These are phyloP conservation scores for Apiospora saccharicola DNA, from an alignment of 2,329 filamentous ascomycete species.

Conservation along the genomic window DNA sequence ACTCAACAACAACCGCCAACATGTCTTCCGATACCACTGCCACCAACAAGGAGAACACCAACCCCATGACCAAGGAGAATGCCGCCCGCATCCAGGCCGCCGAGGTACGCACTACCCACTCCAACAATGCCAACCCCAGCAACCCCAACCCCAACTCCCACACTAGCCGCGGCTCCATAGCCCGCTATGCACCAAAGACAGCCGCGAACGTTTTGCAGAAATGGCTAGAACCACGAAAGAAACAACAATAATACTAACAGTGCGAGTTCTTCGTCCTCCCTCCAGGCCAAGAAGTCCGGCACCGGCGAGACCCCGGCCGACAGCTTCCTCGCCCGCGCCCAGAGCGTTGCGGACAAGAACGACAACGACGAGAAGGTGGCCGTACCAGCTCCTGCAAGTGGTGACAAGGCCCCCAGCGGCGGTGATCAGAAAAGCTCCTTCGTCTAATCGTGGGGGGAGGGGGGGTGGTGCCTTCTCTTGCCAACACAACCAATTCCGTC, in stretches of 20 bases:
- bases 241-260: not conserved
- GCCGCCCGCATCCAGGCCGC: conserved; percentile 4
- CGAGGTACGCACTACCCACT: not conserved
- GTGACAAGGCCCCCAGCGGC: not conserved
- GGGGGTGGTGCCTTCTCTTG: not conserved
- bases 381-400: not conserved
- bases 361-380: not conserved
- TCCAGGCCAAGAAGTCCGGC: not conserved
- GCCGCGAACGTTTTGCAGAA: too few species aligned
- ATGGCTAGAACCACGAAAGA: too few species aligned
- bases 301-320: not conserved
- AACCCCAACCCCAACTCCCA: not conserved
- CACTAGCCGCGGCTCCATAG: not conserved
- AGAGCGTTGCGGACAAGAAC: not conserved
- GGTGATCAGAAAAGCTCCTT: not conserved
- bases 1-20: not conserved
- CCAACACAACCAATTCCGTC: not conserved
- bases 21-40: not conserved
- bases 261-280: not conserved
- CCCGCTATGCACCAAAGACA: too few species aligned
- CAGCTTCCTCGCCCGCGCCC: not conserved
- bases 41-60: not conserved
- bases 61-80: not conserved
- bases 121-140: not conserved
- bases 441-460: not conserved